These are phyloP conservation scores for Cryptococcus sp. DNA, from an alignment of 1,284 basidiomycete genomes.

Conservation along the genomic window DNA sequence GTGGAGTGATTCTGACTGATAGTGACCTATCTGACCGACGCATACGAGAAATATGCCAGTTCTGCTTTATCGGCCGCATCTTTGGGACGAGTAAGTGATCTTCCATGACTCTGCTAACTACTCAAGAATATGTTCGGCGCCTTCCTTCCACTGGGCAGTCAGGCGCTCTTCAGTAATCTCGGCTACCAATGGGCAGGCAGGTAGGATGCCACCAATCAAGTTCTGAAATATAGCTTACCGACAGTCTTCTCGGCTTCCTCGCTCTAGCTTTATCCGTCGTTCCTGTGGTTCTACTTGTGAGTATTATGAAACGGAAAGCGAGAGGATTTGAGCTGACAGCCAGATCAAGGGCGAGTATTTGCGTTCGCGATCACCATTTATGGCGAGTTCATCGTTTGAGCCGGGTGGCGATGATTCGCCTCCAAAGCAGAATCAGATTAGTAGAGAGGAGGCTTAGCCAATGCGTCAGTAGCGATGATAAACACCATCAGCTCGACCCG, in stretches of 20 bases:
- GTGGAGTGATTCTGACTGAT: neutral
- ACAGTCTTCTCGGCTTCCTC: slow-evolving; percentile 9
- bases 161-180: slow-evolving; percentile 10
- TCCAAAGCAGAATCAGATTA: too few relatives aligned
- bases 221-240: neutral
- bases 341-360: slow-evolving; percentile 8
- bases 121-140: slow-evolving; percentile 4
- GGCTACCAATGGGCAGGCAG: slow-evolving; percentile 11
- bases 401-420: too few relatives aligned
- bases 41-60: slow-evolving; percentile 11
- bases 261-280: slow-evolving; percentile 9
- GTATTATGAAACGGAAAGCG: neutral
- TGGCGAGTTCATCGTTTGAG: slow-evolving; percentile 6
- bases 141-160: slow-evolving; percentile 10
- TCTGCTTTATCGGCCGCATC: slow-evolving; percentile 11
- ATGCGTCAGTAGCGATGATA: too few relatives aligned
- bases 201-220: too few relatives aligned
- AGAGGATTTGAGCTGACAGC: neutral
- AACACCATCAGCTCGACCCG: too few relatives aligned
- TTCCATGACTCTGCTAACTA: neutral
- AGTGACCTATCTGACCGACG: slow-evolving; percentile 10
- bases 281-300: slow-evolving; percentile 12
- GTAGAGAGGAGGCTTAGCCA: too few relatives aligned
- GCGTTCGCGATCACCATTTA: slow-evolving; percentile 6
- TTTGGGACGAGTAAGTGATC: slow-evolving; percentile 3